Evolutionary conservation across 306 rosid genomes (phyloP), one percentile per base, ranked within the genome.

Genomic region (Trifolium pratense): DNA sequence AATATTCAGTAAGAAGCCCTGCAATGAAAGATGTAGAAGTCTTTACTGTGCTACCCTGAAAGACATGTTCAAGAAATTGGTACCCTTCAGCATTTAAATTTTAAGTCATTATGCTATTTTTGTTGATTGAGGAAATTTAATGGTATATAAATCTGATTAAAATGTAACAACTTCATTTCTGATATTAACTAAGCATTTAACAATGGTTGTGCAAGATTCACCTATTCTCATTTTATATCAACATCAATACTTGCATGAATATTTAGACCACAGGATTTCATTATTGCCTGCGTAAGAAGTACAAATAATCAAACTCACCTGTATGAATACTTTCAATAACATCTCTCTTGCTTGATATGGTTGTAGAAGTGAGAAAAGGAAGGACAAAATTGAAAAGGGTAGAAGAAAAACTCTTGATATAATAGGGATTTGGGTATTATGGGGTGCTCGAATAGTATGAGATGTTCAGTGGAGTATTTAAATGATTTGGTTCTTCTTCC

Each of bases 1-100:
- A 79, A 77, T 94, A 94, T 86, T 88, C 97, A 0, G 95, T 94
- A 11, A 87, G 93, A 80, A 89, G 88, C 81, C 84, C 86, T 13
- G 84, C 83, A 21, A 89, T 91, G 97, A 74, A 81, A 42, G 89
- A 86, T 43, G 97, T 92, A 43, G 77, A 88, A 80, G 91, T 94
- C 82, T 84, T 89, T 80, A 94, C 95, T 0, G 94, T 94, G 52
- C 78, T 84, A 36, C 96, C 98, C 10, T 80, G 71, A 78, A 53
- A 55, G 77, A 43, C 20, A 43, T 31, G 18, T 58, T 75, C 60
- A 14, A 58, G 53, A 60, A 66, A 60, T 42, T 29, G 60, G 53
- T 62, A 34, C 51, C 74, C 39, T 37, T 48, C 66, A 6, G 25
- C 71, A 67, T 63, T 26, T 53, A 46, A 61, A 32, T 52, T 52